phyloP scores from a whole-genome alignment of 768 basidiomycete species.

The Phlebiopsis flavidoalba region DNA sequence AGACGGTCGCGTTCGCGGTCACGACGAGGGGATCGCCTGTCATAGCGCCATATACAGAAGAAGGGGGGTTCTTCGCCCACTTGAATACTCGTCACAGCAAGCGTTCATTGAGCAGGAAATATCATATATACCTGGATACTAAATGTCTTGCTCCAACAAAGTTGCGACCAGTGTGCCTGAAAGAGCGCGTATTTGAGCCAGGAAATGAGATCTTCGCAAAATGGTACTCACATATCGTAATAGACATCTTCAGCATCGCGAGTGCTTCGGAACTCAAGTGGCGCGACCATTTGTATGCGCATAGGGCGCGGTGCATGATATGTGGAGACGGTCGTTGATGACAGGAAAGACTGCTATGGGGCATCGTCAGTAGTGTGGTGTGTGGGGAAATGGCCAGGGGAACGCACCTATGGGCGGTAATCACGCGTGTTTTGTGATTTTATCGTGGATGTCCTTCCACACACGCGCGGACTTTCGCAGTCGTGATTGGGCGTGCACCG shows the following conservation, averaged over 20 bases:
- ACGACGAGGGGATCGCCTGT: conserved; percentile 48
- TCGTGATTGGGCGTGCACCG: no score
- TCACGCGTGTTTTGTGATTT: no score
- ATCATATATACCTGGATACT: conserved; percentile 60
- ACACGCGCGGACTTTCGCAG: no score
- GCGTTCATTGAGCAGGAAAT: not conserved
- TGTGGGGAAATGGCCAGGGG: no score
- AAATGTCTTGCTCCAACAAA: conserved; percentile 72
- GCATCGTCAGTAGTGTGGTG: no score
- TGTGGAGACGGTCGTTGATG: conserved; percentile 16
- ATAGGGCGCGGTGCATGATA: conserved; percentile 26
- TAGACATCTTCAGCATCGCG: conserved; percentile 82
- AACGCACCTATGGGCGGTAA: no score
- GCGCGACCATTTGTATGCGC: conserved; percentile 49
- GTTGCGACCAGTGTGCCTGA: conserved; percentile 69
- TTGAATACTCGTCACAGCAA: conserved; percentile 20
- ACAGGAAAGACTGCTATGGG: no score
- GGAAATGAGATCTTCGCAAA: not conserved
- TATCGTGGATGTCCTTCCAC: no score
- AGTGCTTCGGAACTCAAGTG: conserved; percentile 74
- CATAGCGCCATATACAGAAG: conserved; percentile 77
- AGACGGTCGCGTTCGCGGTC: conserved; percentile 21
- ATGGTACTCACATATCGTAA: conserved; percentile 64
- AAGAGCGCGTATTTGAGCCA: conserved; percentile 1
- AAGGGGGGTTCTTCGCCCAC: conserved; percentile 84